A percentile compares a stretch with the other conserved stretches of the same genome.
phyloP scores from a whole-genome alignment of 345 rosid species.

The Aegle marmelos region DNA sequence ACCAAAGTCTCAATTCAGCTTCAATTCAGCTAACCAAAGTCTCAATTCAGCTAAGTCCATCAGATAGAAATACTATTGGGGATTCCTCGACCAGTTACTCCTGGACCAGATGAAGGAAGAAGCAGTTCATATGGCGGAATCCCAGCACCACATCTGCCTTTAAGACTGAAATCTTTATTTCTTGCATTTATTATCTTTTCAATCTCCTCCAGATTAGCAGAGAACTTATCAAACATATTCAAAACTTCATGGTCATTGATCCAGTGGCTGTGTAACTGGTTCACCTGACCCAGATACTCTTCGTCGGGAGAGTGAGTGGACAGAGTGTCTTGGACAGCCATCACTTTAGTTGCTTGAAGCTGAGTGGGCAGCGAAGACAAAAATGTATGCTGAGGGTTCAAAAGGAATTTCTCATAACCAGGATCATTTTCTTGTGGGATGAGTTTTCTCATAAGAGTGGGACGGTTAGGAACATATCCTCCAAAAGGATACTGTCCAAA shows the following conservation, averaged over 20 bases:
- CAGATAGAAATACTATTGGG: conserved; percentile 91
- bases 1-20: no score
- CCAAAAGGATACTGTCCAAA: conserved; percentile 96
- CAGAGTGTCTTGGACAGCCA: conserved; percentile 92
- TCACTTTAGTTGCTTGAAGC: conserved; percentile 93
- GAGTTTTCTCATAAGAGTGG: conserved; percentile 72
- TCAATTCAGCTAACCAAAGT: no score
- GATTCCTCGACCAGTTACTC: conserved; percentile 93
- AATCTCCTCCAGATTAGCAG: conserved; percentile 57
- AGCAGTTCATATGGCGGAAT: conserved; percentile 87
- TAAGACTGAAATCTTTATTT: conserved; percentile 55
- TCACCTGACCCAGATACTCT: conserved; percentile 71
- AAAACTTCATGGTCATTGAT: conserved; percentile 54
- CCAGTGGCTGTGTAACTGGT: conserved; percentile 60
- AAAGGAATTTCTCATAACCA: conserved; percentile 59
- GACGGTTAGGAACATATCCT: conserved; percentile 91
- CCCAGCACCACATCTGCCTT: conserved; percentile 86
- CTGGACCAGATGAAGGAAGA: conserved; percentile 72
- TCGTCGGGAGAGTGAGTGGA: conserved; percentile 90
- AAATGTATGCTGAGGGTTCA: conserved; percentile 66
- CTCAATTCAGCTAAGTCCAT: conserved; percentile 2
- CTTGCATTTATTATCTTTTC: conserved; percentile 58
- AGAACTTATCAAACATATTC: conserved; percentile 47
- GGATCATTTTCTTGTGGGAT: conserved; percentile 59
- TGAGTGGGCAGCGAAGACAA: conserved; percentile 70